Evolutionary conservation across 139 green algal species (phyloP), one percentile per base, ranked within the genome.

Genomic region (Chlorella sp.): DNA sequence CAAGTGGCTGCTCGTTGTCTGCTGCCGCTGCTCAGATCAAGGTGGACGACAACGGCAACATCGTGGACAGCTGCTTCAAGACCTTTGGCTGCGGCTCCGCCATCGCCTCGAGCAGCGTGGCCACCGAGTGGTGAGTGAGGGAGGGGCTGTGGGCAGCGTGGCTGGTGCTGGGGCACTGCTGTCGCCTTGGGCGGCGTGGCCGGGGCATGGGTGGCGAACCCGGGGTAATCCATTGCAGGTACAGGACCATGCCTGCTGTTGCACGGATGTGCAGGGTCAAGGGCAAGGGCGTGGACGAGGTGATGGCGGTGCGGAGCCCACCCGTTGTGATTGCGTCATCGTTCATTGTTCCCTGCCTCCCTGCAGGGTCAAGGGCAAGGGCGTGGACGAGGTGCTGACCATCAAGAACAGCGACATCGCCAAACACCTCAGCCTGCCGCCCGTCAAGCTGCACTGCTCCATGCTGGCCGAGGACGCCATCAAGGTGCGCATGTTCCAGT

Each of bases 371-470:
- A 98, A 98, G 90, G 95, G 95, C 72, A 95, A 95, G 87, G 84
- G 84, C 0, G 82, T 98, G 40, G 93, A 98, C 38, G 92, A 98
- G 58, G 96, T 96, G 60, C 48, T 94, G n/a, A 95, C 90, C 14
- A 98, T 98, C 80, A 98, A 96, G 88, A 98, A 98, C 95, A 95
- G 86, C 62, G 95, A 99, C 77, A 98, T 99, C 60, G 97, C 97
- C 56, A 98, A 99, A 92, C 97, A 99, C 89, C 89, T 99, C 26
- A 96, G 89, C 82, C 91, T 99, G 80, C 97, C 97, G 2, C 97
- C 97, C 2, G 97, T 99, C 51, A 99, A 99, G 95, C 92, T 99
- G 85, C 97, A 99, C 91, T 99, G 97, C 95, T 95, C 89, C 77
- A 99, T 99, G 97, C 93, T 99, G 78, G 97, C 97, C 40, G 95